phyloP scores from a whole-genome alignment of 257 asterid genomes.

The Hygrophila difformis region DNA sequence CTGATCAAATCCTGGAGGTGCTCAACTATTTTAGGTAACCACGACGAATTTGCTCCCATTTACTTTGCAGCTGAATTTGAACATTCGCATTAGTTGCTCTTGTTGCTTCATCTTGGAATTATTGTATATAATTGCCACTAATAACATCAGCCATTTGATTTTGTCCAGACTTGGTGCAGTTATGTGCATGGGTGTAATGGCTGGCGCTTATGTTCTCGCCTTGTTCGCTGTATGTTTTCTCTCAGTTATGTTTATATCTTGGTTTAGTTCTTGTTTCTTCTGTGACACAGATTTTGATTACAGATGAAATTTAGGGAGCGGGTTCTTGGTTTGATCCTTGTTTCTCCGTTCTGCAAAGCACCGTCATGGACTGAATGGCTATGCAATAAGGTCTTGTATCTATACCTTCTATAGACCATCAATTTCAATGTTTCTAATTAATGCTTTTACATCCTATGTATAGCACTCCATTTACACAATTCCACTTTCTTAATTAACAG shows the following conservation, averaged over 20 bases:
- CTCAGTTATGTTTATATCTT: not conserved
- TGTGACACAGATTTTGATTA: constrained; percentile 17
- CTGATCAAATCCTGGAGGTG: constrained; percentile 86
- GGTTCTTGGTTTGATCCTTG: constrained; percentile 81
- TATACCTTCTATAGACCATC: not conserved
- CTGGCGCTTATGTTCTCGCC: constrained; percentile 88
- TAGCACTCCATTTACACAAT: too few relatives aligned
- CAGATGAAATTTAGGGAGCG: constrained; percentile 82
- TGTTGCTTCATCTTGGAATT: constrained; percentile 5
- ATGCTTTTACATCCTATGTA: too few relatives aligned
- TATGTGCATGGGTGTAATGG: constrained; percentile 94
- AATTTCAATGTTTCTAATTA: too few relatives aligned
- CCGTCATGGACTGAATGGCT: constrained; percentile 96
- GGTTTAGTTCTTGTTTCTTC: constrained; percentile 1
- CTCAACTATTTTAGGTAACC: constrained; percentile 78
- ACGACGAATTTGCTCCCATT: constrained; percentile 3
- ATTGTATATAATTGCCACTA: constrained; percentile 10
- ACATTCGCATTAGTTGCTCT: too few relatives aligned
- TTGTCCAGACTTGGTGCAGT: constrained; percentile 80
- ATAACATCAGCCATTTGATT: constrained; percentile 10
- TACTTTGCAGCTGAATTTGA: too few relatives aligned
- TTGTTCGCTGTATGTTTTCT: constrained; percentile 62
- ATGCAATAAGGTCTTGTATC: constrained; percentile 57
- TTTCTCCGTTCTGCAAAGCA: constrained; percentile 83
- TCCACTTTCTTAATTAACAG: constrained; percentile 3